Evolutionary conservation across 2,329 filamentous ascomycete genomes (phyloP).

Genomic region (Aspergillus sp.): DNA sequence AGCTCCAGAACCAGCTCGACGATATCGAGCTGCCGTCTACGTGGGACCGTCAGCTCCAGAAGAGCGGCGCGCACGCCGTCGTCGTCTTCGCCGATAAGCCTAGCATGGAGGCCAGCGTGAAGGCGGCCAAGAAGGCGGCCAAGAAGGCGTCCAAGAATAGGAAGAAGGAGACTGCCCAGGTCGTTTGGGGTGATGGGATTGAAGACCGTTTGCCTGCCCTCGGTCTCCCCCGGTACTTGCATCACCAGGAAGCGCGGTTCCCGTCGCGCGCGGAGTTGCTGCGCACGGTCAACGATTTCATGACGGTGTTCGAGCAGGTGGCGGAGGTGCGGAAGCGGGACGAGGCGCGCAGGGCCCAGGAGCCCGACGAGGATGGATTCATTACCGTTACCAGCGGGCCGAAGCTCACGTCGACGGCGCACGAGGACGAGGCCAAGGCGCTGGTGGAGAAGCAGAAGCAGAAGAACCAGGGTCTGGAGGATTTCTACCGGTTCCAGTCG

Average conservation of each 20-base stretch:
- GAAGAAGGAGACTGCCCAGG: constrained; percentile 54
- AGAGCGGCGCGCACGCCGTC: constrained; percentile 75
- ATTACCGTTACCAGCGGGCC: constrained; percentile 84
- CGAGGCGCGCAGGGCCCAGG: constrained; percentile 65
- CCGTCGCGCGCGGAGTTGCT: constrained; percentile 69
- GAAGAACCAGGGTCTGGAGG: constrained; percentile 63
- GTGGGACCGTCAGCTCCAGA: constrained; percentile 70
- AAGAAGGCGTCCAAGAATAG: constrained; percentile 49
- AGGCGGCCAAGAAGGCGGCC: constrained; percentile 75
- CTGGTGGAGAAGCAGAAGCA: constrained; percentile 60
- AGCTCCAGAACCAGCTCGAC: constrained; percentile 56
- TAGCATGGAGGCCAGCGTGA: constrained; percentile 73
- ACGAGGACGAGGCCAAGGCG: constrained; percentile 67
- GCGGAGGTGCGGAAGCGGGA: constrained; percentile 65
- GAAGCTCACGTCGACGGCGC: constrained; percentile 68
- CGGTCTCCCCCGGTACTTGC: constrained; percentile 55
- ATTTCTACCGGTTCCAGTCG: constrained; percentile 84
- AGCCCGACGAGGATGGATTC: constrained; percentile 93
- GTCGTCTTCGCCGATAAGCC: constrained; percentile 80
- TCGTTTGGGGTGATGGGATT: constrained; percentile 68
- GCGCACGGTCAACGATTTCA: constrained; percentile 77
- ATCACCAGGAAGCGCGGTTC: constrained; percentile 69
- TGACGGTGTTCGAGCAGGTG: constrained; percentile 70
- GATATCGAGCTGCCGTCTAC: constrained; percentile 64
- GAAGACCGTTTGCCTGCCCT: constrained; percentile 58